Evolutionary conservation across 331 rosid species (phyloP).

Genomic region (Saraca asoca): DNA sequence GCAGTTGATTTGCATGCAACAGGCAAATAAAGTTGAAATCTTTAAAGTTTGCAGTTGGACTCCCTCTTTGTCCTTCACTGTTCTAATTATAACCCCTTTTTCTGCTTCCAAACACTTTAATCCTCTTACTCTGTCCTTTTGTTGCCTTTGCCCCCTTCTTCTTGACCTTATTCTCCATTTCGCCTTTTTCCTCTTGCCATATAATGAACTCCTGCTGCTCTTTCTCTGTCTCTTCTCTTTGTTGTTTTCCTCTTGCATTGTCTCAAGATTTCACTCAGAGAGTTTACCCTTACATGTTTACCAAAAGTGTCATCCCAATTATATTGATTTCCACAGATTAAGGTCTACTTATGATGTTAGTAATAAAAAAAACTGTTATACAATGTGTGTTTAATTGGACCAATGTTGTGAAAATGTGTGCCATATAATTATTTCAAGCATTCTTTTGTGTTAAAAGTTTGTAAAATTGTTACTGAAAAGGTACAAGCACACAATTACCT

Average conservation of each 20-base stretch:
- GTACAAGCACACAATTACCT: too few species aligned
- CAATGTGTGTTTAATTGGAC: too few species aligned
- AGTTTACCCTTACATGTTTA: too few species aligned
- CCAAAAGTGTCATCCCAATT: too few species aligned
- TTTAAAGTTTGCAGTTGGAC: constrained; percentile 11
- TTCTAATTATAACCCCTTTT: constrained; percentile 14
- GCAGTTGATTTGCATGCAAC: not conserved
- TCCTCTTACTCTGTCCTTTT: not conserved
- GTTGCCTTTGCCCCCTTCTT: constrained; percentile 35
- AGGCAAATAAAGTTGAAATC: constrained; percentile 27
- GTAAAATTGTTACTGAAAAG: too few species aligned
- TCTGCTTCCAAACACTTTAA: not conserved
- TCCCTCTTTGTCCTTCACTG: constrained; percentile 2
- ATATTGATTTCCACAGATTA: too few species aligned
- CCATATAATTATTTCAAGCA: too few species aligned
- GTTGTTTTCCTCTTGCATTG: not conserved
- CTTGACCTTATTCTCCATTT: constrained; percentile 19
- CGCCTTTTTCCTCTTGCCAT: not conserved
- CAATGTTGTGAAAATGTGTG: too few species aligned
- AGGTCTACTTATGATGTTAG: too few species aligned
- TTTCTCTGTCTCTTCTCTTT: not conserved
- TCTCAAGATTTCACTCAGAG: not conserved
- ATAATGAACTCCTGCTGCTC: not conserved
- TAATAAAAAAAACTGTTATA: too few species aligned
- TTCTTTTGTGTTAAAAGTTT: too few species aligned